These are phyloP conservation scores for Coemansia sp. DNA, from an alignment of 192 early-diverging fungal species.

Conservation along the genomic window DNA sequence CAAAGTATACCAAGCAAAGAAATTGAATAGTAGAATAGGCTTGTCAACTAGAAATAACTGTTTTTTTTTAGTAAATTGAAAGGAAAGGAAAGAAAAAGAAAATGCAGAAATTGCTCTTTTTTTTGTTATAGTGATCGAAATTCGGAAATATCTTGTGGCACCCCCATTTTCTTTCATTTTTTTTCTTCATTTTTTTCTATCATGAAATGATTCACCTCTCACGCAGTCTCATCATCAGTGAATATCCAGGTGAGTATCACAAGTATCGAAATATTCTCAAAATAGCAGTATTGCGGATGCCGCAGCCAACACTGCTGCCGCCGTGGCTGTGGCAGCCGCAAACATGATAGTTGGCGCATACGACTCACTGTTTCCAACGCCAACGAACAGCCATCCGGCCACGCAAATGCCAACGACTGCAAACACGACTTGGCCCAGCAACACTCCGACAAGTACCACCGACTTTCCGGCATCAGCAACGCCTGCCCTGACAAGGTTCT, in stretches of 20 bases:
- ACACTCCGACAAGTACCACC: neutral
- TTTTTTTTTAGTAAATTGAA: too few relatives aligned
- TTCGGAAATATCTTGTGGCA: too few relatives aligned
- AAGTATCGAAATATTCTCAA: neutral
- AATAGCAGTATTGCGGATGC: neutral
- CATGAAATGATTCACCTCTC: too few relatives aligned
- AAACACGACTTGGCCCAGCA: neutral
- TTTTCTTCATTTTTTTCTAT: too few relatives aligned
- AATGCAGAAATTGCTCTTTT: too few relatives aligned
- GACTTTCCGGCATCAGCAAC: neutral
- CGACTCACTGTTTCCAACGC: constrained; percentile 5
- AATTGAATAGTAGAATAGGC: neutral
- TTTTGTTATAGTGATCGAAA: too few relatives aligned
- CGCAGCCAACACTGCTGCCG: neutral
- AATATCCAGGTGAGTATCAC: too few relatives aligned
- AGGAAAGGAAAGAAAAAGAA: neutral
- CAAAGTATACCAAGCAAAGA: neutral
- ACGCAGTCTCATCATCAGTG: too few relatives aligned
- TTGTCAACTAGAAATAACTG: neutral
- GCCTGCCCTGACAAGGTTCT: neutral
- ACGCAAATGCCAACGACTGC: constrained; percentile 12
- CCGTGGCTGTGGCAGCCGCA: neutral
- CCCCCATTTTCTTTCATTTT: too few relatives aligned
- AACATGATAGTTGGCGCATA: constrained; percentile 13
- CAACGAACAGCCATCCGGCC: constrained; percentile 20